Conservation (phyloP, 1,139 yeast genomes). For the Hansenula sp. region DNA sequence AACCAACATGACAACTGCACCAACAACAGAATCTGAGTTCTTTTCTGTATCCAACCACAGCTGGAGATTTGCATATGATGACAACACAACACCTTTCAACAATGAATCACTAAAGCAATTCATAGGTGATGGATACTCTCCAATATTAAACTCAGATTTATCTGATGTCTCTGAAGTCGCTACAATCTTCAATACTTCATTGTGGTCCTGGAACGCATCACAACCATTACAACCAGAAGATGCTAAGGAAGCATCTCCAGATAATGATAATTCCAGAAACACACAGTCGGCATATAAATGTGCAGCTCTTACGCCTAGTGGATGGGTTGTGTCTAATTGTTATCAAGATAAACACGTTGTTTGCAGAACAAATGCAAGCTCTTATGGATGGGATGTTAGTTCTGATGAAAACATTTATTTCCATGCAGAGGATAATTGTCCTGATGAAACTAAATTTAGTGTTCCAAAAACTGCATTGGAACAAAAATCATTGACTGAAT, state of each 20-base stretch:
- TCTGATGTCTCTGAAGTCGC: conserved; percentile 25
- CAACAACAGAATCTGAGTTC: conserved; percentile 13
- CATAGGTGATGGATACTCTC: conserved; percentile 54
- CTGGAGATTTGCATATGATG: conserved; percentile 40
- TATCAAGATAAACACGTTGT: conserved; percentile 46
- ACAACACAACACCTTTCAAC: conserved; percentile 28
- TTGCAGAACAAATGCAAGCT: conserved; percentile 43
- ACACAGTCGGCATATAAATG: conserved; percentile 51
- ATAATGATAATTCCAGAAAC: conserved; percentile 9
- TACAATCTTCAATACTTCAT: conserved; percentile 28
- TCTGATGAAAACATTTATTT: conserved; percentile 42
- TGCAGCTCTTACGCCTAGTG: conserved; percentile 44
- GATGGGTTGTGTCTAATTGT: conserved; percentile 66
- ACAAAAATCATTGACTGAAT: conserved; percentile 29
- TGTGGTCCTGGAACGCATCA: conserved; percentile 71
- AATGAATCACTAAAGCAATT: conserved; percentile 30
- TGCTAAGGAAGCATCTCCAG: conserved; percentile 13
- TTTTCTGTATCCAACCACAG: conserved; percentile 10
- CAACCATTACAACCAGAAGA: conserved; percentile 37
- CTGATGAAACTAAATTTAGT: conserved; percentile 44
- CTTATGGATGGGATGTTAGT: conserved; percentile 46
- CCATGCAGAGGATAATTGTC: conserved; percentile 36
- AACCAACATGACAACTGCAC: conserved; percentile 17
- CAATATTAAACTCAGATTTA: conserved; percentile 46
- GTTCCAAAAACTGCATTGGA: conserved; percentile 55